phyloP scores from a whole-genome alignment of 371 early-diverging fungal species.

The Mucor saturninus region DNA sequence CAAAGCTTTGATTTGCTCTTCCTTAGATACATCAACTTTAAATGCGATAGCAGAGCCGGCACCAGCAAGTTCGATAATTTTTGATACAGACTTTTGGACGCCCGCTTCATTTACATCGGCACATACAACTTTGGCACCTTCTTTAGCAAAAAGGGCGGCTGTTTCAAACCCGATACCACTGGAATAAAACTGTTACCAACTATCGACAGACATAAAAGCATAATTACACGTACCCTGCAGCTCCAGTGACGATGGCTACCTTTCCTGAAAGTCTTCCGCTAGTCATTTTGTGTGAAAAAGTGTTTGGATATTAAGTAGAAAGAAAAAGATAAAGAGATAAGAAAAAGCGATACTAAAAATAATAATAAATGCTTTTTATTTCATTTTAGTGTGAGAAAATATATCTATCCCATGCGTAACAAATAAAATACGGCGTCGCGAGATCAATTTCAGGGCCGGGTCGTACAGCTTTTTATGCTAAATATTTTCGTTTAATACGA shows the following conservation, averaged over 20 bases:
- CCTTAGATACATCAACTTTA: slow-evolving; percentile 75
- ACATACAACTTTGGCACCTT: slow-evolving; percentile 83
- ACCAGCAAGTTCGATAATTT: slow-evolving; percentile 48
- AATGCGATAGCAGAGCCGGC: slow-evolving; percentile 48
- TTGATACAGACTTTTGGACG: slow-evolving; percentile 51
- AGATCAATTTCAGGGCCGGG: too few relatives aligned
- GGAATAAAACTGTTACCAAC: too few relatives aligned
- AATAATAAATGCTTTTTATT: not conserved
- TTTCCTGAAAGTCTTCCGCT: slow-evolving; percentile 58
- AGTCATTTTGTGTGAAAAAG: slow-evolving; percentile 16
- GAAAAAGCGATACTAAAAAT: not conserved
- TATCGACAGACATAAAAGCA: too few relatives aligned
- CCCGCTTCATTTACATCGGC: slow-evolving; percentile 78
- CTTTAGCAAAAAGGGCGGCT: slow-evolving; percentile 75
- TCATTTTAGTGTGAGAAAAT: not conserved
- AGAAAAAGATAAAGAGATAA: not conserved
- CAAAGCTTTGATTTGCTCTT: slow-evolving; percentile 71
- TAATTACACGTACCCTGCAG: slow-evolving; percentile 63
- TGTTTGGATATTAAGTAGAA: not conserved
- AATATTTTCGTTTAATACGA: too few relatives aligned
- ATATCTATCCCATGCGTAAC: not conserved
- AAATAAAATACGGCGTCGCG: too few relatives aligned
- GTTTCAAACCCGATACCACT: slow-evolving; percentile 88
- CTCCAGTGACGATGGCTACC: slow-evolving; percentile 89
- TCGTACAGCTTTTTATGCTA: too few relatives aligned